Percentiles rank a stretch among this genome's conserved stretches.
These are phyloP conservation scores for Scedosporium boydii DNA, from an alignment of 2,329 filamentous ascomycete genomes.

Conservation along the genomic window DNA sequence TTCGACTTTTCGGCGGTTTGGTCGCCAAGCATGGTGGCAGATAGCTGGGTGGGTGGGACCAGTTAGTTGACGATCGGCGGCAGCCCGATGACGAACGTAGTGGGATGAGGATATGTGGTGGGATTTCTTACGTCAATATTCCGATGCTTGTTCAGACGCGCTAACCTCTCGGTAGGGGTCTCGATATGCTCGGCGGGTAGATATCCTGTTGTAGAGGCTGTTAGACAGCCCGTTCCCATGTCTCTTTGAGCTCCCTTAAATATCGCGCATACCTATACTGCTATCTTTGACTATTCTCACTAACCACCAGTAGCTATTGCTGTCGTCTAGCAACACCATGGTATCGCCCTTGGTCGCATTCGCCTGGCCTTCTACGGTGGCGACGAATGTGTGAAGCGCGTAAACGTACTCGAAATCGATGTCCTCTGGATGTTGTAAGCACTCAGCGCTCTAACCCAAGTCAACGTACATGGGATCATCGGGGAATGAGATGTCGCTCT, in stretches of 20 bases:
- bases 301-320: slow-evolving; percentile 99
- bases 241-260: neutral
- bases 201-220: slow-evolving; percentile 54
- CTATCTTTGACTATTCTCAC: slow-evolving; percentile 95
- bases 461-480: slow-evolving; percentile 56
- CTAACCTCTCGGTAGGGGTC: slow-evolving; percentile 88
- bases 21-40: slow-evolving; percentile 53
- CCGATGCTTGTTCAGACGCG: slow-evolving; percentile 90
- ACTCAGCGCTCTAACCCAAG: slow-evolving; percentile 65
- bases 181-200: slow-evolving; percentile 97
- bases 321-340: slow-evolving; percentile 96
- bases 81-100: no score
- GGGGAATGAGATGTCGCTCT: slow-evolving; percentile 47
- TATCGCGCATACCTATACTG: slow-evolving; percentile 58
- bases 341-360: slow-evolving; percentile 98
- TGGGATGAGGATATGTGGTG: neutral
- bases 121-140: slow-evolving; percentile 76
- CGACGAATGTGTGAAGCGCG: slow-evolving; percentile 93
- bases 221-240: slow-evolving; percentile 11
- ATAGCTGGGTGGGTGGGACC: slow-evolving; percentile 36
- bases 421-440: slow-evolving; percentile 92
- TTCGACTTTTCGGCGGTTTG: slow-evolving; percentile 63
- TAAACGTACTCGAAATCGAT: slow-evolving; percentile 99
- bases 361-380: slow-evolving; percentile 94
- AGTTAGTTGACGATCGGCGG: neutral